A percentile compares a stretch with the other conserved stretches of the same genome.
Evolutionary conservation across 2,329 filamentous ascomycete genomes (phyloP).

Genomic region (Myriangium duriaei): DNA sequence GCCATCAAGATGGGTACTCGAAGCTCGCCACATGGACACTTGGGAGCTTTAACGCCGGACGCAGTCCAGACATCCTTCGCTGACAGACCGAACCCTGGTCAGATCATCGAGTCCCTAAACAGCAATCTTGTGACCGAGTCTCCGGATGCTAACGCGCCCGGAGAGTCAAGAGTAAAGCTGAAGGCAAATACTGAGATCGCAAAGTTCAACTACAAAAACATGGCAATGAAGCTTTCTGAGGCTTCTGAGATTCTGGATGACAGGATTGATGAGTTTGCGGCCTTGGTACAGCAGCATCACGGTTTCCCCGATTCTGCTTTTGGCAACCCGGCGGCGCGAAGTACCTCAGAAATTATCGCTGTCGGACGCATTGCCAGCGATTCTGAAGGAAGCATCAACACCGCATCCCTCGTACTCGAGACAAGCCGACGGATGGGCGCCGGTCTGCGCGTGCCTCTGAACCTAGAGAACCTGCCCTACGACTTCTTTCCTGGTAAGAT

Average conservation of each 20-base stretch:
- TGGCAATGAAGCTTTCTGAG: slow-evolving; percentile 90
- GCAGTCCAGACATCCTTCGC: slow-evolving; percentile 47
- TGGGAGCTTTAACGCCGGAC: slow-evolving; percentile 24
- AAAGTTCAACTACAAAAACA: slow-evolving; percentile 81
- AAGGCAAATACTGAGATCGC: slow-evolving; percentile 79
- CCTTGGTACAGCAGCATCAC: slow-evolving; percentile 61
- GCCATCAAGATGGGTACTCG: slow-evolving; percentile 31
- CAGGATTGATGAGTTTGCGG: slow-evolving; percentile 78
- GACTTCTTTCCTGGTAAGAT: slow-evolving; percentile 93
- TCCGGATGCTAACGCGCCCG: slow-evolving; percentile 53
- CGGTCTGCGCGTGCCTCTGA: slow-evolving; percentile 68
- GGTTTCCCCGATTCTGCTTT: slow-evolving; percentile 67
- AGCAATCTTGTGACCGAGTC: slow-evolving; percentile 48
- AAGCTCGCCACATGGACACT: slow-evolving; percentile 37
- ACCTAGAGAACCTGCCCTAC: slow-evolving; percentile 58
- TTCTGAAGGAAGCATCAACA: slow-evolving; percentile 74
- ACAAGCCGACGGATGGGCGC: slow-evolving; percentile 74
- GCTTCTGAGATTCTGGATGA: slow-evolving; percentile 90
- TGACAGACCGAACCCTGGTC: slow-evolving; percentile 65
- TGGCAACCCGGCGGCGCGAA: slow-evolving; percentile 74
- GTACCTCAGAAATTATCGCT: slow-evolving; percentile 74
- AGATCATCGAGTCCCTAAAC: slow-evolving; percentile 75
- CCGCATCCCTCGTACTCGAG: slow-evolving; percentile 75
- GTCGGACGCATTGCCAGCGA: slow-evolving; percentile 89
- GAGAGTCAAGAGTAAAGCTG: slow-evolving; percentile 69